Base-by-base conservation (phyloP, 805 yeast species). In the Metschnikowia similis region DNA sequence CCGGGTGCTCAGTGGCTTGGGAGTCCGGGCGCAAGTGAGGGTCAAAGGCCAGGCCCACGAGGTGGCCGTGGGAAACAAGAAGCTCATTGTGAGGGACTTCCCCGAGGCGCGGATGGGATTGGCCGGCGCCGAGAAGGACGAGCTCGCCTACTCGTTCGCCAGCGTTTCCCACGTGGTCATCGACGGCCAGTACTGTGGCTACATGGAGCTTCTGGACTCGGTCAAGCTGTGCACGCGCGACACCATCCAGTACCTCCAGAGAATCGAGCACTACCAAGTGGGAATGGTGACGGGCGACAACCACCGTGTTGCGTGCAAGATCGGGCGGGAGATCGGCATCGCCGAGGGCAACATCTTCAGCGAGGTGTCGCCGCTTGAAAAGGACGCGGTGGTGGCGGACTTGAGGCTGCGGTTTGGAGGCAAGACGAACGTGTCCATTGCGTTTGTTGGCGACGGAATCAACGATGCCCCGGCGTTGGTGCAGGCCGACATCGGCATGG, bases 391-490 rank as follows among this genome's bases (percentile, higher is more conserved):
- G 32, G 82, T 94, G 21, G 68, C 70, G 37, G 73, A 76, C 44
- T 69, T 89, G 48, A 87, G 84, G 60, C 65, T 60, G 13, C 70
- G 74, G 14, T 65, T 62, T 39, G 74, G 75, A 1, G 68, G 68
- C 1, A 54, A 58, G 6, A 36, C 38, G 10, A 64, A 69, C 41
- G 69, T 64, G 4, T 66, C 69, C 3, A 85, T 94, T 38, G 92
- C 91, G 6, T 90, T 95, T 75, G 85, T 94, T 21, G 99, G 99
- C 35, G 99, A 94, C 69, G 99, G 99, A 52, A 88, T 94, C 56
- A 94, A 94, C 66, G 99, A 94, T 65, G 96, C 98, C 0, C 97
- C 99, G 0, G 98, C 98, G 0, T 76, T 94, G 48, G 96, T 89
- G 1, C 79, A 85, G 49, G 87, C 97, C 0, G 89, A 90, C 56